Conservation (phyloP, 371 early-diverging fungal genomes). For the Fennellomyces sp. region DNA sequence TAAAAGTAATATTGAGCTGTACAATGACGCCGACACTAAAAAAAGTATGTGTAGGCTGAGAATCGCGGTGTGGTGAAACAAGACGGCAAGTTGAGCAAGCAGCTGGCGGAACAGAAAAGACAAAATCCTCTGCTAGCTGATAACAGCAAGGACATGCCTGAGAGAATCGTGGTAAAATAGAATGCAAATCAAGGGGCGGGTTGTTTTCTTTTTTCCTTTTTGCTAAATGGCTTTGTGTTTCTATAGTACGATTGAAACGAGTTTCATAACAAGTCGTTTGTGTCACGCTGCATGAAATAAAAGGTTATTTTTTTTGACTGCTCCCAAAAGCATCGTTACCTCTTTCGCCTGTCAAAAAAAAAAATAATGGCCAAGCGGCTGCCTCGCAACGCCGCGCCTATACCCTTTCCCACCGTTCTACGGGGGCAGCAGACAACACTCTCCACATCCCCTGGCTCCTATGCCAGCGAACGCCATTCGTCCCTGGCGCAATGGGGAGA, state of each 20-base stretch:
- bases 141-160: not conserved
- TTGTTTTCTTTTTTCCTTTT: not conserved
- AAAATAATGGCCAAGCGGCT: constrained; percentile 6
- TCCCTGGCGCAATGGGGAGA: constrained; percentile 12
- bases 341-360: not conserved
- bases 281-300: not conserved
- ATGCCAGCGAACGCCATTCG: not conserved
- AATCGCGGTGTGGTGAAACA: constrained; percentile 34
- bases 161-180: constrained; percentile 7
- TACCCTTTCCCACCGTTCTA: constrained; percentile 6
- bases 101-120: constrained; percentile 32
- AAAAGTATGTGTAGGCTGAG: constrained; percentile 24
- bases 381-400: constrained; percentile 10
- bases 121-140: constrained; percentile 9
- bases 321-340: too few species aligned
- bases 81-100: constrained; percentile 38
- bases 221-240: too few species aligned
- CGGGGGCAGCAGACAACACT: not conserved
- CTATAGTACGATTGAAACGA: constrained; percentile 2
- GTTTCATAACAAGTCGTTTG: not conserved
- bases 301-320: not conserved
- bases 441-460: constrained; percentile 1
- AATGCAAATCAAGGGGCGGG: not conserved
- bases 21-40: constrained; percentile 13
- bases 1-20: constrained; percentile 20